Base-by-base conservation (phyloP, 2,329 filamentous ascomycete genomes). In the Colletotrichum abscissum region DNA sequence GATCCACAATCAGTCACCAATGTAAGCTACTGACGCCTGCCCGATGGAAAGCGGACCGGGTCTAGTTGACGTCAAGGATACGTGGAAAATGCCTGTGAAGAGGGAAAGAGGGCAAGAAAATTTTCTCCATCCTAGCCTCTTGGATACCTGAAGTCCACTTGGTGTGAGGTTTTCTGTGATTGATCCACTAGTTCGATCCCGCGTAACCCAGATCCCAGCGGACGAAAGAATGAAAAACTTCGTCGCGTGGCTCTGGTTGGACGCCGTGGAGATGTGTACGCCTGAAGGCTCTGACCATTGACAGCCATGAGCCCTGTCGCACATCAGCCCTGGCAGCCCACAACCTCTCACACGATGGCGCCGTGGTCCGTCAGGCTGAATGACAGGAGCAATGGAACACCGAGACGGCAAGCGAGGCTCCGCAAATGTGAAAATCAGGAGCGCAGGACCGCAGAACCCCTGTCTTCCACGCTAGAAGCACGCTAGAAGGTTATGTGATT, bases 391-490 rank as follows among this genome's bases (percentile, higher is more conserved):
- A 49, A 33, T 33, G 30, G 30, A 33, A 49, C 42, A n/a, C 42
- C 42, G 42, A 49, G 42, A 55, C 49, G 19, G 33, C n/a, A 35
- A 5, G 49, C 12, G 5, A 11, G 3, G 63, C 11, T 19, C 67
- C 59, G 26, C 22, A 55, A 2, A 8, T 26, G 24, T 52, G 62
- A 54, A 38, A 54, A 69, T 57, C 60, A 56, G 9, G 24, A 16
- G 14, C 14, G 38, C 14, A 16, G 35, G 2, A 42, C 35, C 60
- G 30, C 16, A 5, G n/a, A 4, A 55, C 22, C 67, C 59, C 52
- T 49, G 67, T 14, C 3, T 9, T 4, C 4, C 9, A 64, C 66
- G 46, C 70, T 73, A 73, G 67, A 73, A 70, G 60, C 60, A 64
- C 70, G 70, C 70, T 67, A 72, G 69, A 72, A 72, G 49, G 49